Base-by-base conservation (phyloP, 805 yeast species). In the Candida xiaguanensis region DNA sequence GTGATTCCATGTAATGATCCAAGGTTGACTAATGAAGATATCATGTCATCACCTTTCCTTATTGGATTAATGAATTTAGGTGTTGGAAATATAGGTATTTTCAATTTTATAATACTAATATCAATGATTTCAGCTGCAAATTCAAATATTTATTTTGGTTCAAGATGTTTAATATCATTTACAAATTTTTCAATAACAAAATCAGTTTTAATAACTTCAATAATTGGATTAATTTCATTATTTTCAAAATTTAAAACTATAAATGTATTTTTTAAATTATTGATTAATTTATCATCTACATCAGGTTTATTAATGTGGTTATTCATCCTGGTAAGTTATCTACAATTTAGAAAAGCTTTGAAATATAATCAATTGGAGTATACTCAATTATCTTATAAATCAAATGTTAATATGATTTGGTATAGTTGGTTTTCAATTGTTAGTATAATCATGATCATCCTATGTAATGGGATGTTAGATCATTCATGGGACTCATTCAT, bases 361-460 rank as follows among this genome's bases (percentile, higher is more conserved):
- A 8, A 28, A 29, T 44, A 40, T n/a, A 88, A 82, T 58, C 83
- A 82, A 13, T 58, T 78, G 38, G 72, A 69, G 65, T 72, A 43
- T 82, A 74, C 58, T 82, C 83, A 45, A 78, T 70, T 52, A 82
- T 79, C 37, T 59, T 83, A 2, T 78, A 68, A 17, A 18, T 36
- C 44, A 19, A 25, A 14, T 4, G n/a, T 25, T 5, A 38, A 40
- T 4, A 34, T 43, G 33, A 27, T 32, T 16, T 44, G 37, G 37
- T 26, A 15, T 8, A 31, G 36, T 25, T 37, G 26, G 25, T 47
- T 53, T 40, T 47, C 57, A 4, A 43, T 45, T 31, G 37, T 34
- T 15, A 52, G 47, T 40, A 34, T 54, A 20, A 27, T 25, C n/a
- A 31, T 41, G 8, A 43, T 56, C 17, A 39, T 55, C 16, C 25